phyloP scores from a whole-genome alignment of 495 filamentous ascomycete genomes.

The Penicillium bovifimosum region DNA sequence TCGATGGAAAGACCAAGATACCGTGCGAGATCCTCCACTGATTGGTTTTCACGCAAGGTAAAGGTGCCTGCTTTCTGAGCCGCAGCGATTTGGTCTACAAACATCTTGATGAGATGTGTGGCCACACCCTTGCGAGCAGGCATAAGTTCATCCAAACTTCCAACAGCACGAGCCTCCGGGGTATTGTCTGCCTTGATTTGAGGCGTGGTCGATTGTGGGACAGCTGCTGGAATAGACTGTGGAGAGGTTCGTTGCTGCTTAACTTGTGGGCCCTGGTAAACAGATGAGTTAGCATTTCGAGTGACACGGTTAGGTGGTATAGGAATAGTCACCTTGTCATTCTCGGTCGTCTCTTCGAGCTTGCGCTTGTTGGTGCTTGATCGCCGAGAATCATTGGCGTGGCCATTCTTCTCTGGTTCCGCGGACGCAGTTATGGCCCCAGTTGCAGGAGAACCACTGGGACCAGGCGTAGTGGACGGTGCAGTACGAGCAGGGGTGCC shows the following conservation, averaged over 20 bases:
- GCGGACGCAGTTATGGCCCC: slow-evolving; percentile 21
- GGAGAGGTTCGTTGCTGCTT: slow-evolving; percentile 40
- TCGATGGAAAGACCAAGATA: slow-evolving; percentile 68
- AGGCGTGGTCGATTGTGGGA: slow-evolving; percentile 14
- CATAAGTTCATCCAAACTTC: slow-evolving; percentile 39
- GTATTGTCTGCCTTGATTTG: slow-evolving; percentile 33
- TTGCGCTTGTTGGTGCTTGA: slow-evolving; percentile 42
- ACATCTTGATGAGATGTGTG: slow-evolving; percentile 46
- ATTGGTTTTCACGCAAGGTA: slow-evolving; percentile 48
- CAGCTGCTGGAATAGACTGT: slow-evolving; percentile 12
- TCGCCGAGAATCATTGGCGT: slow-evolving; percentile 22
- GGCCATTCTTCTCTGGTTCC: slow-evolving; percentile 31
- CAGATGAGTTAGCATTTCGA: slow-evolving; percentile 6
- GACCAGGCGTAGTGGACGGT: slow-evolving; percentile 28
- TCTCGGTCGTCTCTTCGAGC: slow-evolving; percentile 35
- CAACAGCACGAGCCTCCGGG: slow-evolving; percentile 13
- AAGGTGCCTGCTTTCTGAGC: slow-evolving; percentile 47
- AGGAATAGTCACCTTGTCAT: slow-evolving; percentile 29
- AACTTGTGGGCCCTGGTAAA: slow-evolving; percentile 31
- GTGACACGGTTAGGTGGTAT: neutral
- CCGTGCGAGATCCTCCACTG: slow-evolving; percentile 46
- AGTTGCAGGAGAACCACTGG: slow-evolving; percentile 18
- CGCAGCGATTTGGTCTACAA: slow-evolving; percentile 48
- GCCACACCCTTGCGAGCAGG: slow-evolving; percentile 47
- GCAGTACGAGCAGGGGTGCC: slow-evolving; percentile 30